phyloP scores from a whole-genome alignment of 2,329 filamentous ascomycete genomes.

The Tympanopsis confertula region DNA sequence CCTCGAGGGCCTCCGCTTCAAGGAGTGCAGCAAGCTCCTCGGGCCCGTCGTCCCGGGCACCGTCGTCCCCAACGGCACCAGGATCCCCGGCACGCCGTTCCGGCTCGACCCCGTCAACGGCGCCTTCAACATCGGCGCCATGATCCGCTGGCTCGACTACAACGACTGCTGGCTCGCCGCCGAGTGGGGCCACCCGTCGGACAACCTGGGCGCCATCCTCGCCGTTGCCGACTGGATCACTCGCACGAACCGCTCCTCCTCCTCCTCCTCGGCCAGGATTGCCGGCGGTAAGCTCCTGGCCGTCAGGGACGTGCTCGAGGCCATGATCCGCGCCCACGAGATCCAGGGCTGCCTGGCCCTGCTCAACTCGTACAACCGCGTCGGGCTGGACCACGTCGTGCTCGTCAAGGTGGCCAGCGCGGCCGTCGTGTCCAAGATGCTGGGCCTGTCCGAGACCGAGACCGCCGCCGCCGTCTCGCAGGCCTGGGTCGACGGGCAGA shows the following conservation, averaged over 20 bases:
- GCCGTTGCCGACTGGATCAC: conserved; percentile 34
- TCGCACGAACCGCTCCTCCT: conserved; percentile 66
- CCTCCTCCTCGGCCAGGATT: too few relatives aligned
- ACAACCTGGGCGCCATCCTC: conserved; percentile 24
- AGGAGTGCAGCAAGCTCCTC: conserved; percentile 88
- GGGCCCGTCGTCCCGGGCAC: conserved; percentile 87
- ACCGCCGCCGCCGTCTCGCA: conserved; percentile 93
- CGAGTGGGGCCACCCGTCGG: conserved; percentile 30
- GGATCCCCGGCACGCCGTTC: conserved; percentile 21
- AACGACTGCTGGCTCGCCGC: conserved; percentile 24
- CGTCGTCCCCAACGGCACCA: conserved; percentile 50
- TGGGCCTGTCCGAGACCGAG: conserved; percentile 30
- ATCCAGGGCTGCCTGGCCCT: conserved; percentile 25
- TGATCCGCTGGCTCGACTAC: conserved; percentile 27
- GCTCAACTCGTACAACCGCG: conserved; percentile 21
- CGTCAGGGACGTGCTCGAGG: conserved; percentile 16
- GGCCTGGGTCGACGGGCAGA: conserved; percentile 94
- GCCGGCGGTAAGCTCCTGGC: conserved; percentile 59
- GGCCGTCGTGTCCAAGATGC: conserved; percentile 21
- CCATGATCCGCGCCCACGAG: conserved; percentile 26
- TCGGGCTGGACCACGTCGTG: conserved; percentile 27
- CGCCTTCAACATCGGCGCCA: conserved; percentile 21
- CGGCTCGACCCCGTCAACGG: conserved; percentile 22
- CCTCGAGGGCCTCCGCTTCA: conserved; percentile 87
- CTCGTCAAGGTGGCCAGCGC: conserved; percentile 27